phyloP scores from a whole-genome alignment of 768 basidiomycete species.

The Rhodotorula babjevae region DNA sequence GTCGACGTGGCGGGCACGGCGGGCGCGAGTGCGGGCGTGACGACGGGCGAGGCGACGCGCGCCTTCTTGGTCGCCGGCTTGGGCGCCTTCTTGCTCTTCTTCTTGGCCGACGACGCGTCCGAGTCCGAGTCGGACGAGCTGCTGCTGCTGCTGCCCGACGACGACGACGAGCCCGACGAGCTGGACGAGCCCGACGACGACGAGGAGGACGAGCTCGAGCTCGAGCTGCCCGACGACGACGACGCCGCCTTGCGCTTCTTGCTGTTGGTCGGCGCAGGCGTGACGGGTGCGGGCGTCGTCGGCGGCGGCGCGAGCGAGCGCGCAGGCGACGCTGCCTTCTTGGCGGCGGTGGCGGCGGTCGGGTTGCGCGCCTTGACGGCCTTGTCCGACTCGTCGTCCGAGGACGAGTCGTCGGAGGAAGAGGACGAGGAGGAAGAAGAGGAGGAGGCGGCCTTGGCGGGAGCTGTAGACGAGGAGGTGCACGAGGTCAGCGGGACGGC shows the following conservation, averaged over 20 bases:
- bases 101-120: slow-evolving; percentile 11
- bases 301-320: slow-evolving; percentile 1
- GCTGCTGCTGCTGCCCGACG: slow-evolving; percentile 28
- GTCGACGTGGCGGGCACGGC: neutral
- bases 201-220: neutral
- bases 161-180: slow-evolving; percentile 23
- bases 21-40: slow-evolving; percentile 43
- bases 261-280: slow-evolving; percentile 10
- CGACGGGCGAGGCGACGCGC: slow-evolving; percentile 46
- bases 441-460: slow-evolving; percentile 9
- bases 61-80: slow-evolving; percentile 44
- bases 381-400: slow-evolving; percentile 34
- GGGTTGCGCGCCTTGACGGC: slow-evolving; percentile 20
- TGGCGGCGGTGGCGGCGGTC: neutral
- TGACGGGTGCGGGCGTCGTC: slow-evolving; percentile 4
- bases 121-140: slow-evolving; percentile 12
- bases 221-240: neutral
- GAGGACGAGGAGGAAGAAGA: slow-evolving; percentile 30
- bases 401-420: slow-evolving; percentile 44
- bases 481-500: too few relatives aligned
- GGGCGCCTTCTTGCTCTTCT: neutral
- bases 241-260: slow-evolving; percentile 27
- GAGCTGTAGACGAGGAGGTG: neutral
- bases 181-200: slow-evolving; percentile 1
- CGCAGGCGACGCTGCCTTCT: neutral